Base-by-base conservation (phyloP, 306 rosid genomes). In the Styphnolobium japonicum region DNA sequence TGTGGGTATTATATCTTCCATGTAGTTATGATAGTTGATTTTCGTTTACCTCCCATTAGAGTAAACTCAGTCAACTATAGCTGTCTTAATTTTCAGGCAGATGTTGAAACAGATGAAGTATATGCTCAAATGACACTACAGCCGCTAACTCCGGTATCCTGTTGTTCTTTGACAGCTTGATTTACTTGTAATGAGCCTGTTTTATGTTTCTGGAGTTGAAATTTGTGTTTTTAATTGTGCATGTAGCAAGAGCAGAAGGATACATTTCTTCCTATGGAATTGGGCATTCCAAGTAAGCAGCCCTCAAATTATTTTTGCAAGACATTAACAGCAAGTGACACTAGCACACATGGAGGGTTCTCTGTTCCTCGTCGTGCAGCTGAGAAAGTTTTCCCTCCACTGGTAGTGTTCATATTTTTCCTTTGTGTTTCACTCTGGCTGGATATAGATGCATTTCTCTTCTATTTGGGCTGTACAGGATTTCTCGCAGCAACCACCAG, bases 321-420 rank as follows among this genome's bases (percentile, higher is more conserved):
- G 90, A 92, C 94, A 64, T 77, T 92, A 84, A 92, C 97, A 2
- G 97, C 97, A 0, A 92, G 97, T 73, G 97, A 92, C 83, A 92
- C 97, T 15, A 92, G 97, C 77, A 92, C 97, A 25, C 97, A 92
- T 80, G 97, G 97, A 82, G 97, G 97, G 49, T 92, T 92, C 81
- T 92, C 97, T 60, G 97, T 92, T 84, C 97, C 97, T 76, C 97
- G 97, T 67, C 97, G 97, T 68, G 97, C 97, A 2, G 97, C 97
- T 4, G 97, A 92, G 84, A 92, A 92, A 92, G 97, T 92, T 80
- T 92, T 92, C 55, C 95, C 95, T 80, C 97, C 95, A 0, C 83
- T 92, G 89, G 95, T 90, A 89, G 39, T 42, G 66, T 79, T 45
- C 58, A 2, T 71, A 12, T 39, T 56, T 72, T 67, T 7, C 55